phyloP scores from a whole-genome alignment of 371 early-diverging fungal genomes.

The Haplosporangium sp. region DNA sequence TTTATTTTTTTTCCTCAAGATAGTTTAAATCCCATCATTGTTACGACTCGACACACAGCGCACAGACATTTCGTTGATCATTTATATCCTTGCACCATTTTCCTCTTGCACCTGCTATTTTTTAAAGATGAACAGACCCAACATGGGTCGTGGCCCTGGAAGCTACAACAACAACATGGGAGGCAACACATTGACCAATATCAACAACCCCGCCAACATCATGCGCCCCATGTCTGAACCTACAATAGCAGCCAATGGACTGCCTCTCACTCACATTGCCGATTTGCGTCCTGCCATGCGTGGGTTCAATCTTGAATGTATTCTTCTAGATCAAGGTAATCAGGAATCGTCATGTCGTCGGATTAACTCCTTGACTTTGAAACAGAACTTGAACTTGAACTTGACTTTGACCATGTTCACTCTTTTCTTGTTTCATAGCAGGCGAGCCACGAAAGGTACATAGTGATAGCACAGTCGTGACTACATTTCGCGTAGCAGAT shows the following conservation, averaged over 20 bases:
- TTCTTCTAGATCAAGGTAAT: constrained; percentile 41
- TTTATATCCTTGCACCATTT: too few relatives aligned
- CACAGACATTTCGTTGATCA: too few relatives aligned
- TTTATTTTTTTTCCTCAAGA: too few relatives aligned
- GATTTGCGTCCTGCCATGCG: constrained; percentile 36
- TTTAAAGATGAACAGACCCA: constrained; percentile 17
- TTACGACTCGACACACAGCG: too few relatives aligned
- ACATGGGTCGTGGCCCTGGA: constrained; percentile 18
- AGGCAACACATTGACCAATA: background rate
- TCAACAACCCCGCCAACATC: background rate
- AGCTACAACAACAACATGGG: background rate
- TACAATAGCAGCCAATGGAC: constrained; percentile 9
- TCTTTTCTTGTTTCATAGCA: constrained; percentile 6
- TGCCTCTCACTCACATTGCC: constrained; percentile 7
- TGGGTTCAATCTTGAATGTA: constrained; percentile 33
- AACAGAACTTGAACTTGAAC: background rate
- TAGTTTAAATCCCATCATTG: too few relatives aligned
- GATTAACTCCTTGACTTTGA: background rate
- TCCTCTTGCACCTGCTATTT: too few relatives aligned
- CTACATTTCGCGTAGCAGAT: constrained; percentile 42
- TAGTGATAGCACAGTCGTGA: constrained; percentile 22
- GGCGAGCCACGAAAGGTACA: constrained; percentile 23
- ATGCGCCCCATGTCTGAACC: background rate
- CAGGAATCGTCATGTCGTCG: background rate
- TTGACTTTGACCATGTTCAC: background rate